Evolutionary conservation across 805 yeast species (phyloP).

Genomic region (Teunomyces atbi): DNA sequence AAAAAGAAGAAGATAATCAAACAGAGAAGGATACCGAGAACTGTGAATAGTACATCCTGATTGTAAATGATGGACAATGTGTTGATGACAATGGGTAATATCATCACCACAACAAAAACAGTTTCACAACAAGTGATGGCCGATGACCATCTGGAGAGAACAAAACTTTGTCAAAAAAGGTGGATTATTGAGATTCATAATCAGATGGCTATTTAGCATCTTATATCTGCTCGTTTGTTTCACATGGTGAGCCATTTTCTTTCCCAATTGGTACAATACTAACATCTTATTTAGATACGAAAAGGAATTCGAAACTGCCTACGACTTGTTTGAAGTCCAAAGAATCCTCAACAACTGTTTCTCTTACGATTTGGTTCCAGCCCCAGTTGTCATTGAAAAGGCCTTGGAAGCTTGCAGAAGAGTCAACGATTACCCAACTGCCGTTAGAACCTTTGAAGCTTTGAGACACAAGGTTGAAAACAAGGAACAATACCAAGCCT

Average conservation of each 20-base stretch:
- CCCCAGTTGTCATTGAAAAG: constrained; percentile 92
- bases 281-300: constrained; percentile 60
- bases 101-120: no score
- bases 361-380: constrained; percentile 97
- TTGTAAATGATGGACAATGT: background rate
- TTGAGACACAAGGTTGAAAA: constrained; percentile 94
- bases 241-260: background rate
- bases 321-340: constrained; percentile 51
- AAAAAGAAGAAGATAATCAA: background rate
- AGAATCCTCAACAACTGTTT: constrained; percentile 97
- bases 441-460: constrained; percentile 97
- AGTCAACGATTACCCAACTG: constrained; percentile 98
- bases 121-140: no score
- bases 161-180: background rate
- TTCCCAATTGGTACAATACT: constrained; percentile 16
- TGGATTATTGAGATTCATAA: no score
- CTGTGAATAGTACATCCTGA: background rate
- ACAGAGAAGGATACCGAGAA: background rate
- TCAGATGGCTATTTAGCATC: background rate
- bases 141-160: background rate
- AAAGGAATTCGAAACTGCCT: constrained; percentile 92
- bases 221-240: background rate
- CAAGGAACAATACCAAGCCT: constrained; percentile 90
- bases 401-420: constrained; percentile 98
- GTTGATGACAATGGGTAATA: background rate